These are phyloP conservation scores for Zanthoxylum bungeanum DNA, from an alignment of 345 rosid species.

Conservation along the genomic window DNA sequence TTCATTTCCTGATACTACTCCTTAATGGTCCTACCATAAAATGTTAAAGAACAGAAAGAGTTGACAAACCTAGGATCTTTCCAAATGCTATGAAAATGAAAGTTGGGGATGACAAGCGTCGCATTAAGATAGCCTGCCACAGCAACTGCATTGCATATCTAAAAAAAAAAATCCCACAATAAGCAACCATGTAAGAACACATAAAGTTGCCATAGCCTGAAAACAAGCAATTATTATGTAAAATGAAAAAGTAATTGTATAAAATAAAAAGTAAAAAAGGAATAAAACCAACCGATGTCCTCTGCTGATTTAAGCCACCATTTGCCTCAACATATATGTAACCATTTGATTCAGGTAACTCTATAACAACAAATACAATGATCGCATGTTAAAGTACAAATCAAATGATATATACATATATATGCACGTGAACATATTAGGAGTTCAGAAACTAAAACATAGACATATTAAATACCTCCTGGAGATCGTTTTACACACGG, in stretches of 20 bases:
- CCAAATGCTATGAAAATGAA: conserved; percentile 98
- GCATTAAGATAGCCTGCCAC: conserved; percentile 99
- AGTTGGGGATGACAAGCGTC: conserved; percentile 86
- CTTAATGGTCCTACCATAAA: background rate
- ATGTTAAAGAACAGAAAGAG: background rate
- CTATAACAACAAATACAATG: conserved; percentile 36
- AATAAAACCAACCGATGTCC: conserved; percentile 87
- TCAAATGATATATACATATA: background rate
- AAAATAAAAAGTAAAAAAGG: background rate
- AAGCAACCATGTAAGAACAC: conserved; percentile 22
- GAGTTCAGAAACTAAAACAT: background rate
- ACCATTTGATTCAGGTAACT: conserved; percentile 91
- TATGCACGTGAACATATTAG: background rate
- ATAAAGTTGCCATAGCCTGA: conserved; percentile 24
- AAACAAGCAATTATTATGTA: conserved; percentile 9
- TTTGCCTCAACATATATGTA: conserved; percentile 95
- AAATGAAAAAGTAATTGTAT: background rate
- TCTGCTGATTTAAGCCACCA: conserved; percentile 98
- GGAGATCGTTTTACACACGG: conserved; percentile 67
- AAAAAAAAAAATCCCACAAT: conserved; percentile 32
- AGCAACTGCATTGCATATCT: conserved; percentile 99
- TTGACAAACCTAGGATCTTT: conserved; percentile 85
- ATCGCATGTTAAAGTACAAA: background rate
- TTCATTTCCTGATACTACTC: background rate
- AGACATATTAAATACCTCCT: conserved; percentile 50